Conservation (phyloP, 2,329 filamentous ascomycete genomes). For the Juglanconis oblonga region DNA sequence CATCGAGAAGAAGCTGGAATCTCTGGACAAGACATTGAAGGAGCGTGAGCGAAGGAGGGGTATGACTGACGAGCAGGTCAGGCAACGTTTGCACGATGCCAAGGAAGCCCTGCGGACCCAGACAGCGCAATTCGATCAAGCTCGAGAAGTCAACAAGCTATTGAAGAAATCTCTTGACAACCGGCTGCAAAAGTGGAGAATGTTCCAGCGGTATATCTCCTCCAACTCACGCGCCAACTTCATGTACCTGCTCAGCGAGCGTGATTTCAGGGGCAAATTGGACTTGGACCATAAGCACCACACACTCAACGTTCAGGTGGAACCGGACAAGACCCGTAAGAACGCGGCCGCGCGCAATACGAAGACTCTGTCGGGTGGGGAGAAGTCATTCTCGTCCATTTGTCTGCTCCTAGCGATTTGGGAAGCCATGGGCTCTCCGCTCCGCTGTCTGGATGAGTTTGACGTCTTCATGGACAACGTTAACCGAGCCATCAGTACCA, state of each 20-base stretch:
- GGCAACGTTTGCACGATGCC: conserved; percentile 41
- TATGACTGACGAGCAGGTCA: conserved; percentile 63
- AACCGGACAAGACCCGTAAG: conserved; percentile 66
- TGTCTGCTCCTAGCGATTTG: conserved; percentile 89
- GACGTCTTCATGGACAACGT: conserved; percentile 99
- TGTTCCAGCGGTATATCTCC: conserved; percentile 82
- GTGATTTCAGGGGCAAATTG: conserved; percentile 81
- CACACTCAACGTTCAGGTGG: conserved; percentile 73
- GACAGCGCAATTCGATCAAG: conserved; percentile 41
- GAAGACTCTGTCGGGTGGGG: conserved; percentile 89
- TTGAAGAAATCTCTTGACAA: conserved; percentile 61
- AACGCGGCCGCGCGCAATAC: conserved; percentile 74
- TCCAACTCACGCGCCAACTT: conserved; percentile 84
- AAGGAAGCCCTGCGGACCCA: conserved; percentile 39
- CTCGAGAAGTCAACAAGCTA: conserved; percentile 36
- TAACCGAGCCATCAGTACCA: conserved; percentile 88
- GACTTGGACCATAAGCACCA: conserved; percentile 73
- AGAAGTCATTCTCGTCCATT: conserved; percentile 97
- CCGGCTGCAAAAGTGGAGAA: conserved; percentile 72
- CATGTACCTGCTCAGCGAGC: conserved; percentile 81
- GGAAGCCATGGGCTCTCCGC: conserved; percentile 96
- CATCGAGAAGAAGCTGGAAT: conserved; percentile 53
- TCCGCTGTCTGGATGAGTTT: conserved; percentile 94
- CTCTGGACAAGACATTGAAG: conserved; percentile 51
- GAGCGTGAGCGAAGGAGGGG: conserved; percentile 57